These are phyloP conservation scores for Nitzschia sp. DNA, from an alignment of 108 stramenopile genomes.

Conservation along the genomic window DNA sequence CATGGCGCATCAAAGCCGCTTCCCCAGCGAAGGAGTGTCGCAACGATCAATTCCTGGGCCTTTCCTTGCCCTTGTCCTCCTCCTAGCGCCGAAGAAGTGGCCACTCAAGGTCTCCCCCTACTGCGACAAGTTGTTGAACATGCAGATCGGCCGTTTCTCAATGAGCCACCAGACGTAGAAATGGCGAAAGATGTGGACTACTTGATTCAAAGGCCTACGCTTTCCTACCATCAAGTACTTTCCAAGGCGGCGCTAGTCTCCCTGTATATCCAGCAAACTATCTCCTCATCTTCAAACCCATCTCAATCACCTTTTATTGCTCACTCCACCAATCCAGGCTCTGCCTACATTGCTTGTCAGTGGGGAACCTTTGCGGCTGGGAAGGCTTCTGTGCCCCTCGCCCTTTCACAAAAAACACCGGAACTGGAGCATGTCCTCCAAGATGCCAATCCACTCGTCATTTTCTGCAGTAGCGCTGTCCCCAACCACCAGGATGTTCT, in stretches of 20 bases:
- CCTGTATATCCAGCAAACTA: slow-evolving; percentile 3
- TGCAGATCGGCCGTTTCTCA: slow-evolving; percentile 20
- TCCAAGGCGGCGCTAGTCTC: slow-evolving; percentile 13
- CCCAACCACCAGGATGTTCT: slow-evolving; percentile 34
- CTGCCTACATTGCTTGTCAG: slow-evolving; percentile 40
- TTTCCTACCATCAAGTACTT: slow-evolving; percentile 14
- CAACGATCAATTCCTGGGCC: slow-evolving; percentile 4
- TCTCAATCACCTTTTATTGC: slow-evolving; percentile 23
- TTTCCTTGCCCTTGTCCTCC: slow-evolving; percentile 18
- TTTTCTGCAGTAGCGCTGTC: slow-evolving; percentile 25
- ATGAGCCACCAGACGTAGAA: background rate
- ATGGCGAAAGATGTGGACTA: background rate
- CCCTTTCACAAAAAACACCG: slow-evolving; percentile 33
- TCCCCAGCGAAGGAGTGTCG: background rate
- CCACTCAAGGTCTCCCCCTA: slow-evolving; percentile 12
- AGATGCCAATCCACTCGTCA: slow-evolving; percentile 38
- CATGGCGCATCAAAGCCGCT: too few relatives aligned
- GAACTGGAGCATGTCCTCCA: slow-evolving; percentile 43
- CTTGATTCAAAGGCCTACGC: background rate
- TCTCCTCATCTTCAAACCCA: background rate
- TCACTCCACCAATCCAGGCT: slow-evolving; percentile 38
- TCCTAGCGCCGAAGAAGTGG: slow-evolving; percentile 9
- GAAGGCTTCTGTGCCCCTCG: slow-evolving; percentile 36
- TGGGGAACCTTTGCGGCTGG: slow-evolving; percentile 44
- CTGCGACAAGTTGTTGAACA: slow-evolving; percentile 22